phyloP scores from a whole-genome alignment of 805 yeast genomes.

The Lachancea sp. region DNA sequence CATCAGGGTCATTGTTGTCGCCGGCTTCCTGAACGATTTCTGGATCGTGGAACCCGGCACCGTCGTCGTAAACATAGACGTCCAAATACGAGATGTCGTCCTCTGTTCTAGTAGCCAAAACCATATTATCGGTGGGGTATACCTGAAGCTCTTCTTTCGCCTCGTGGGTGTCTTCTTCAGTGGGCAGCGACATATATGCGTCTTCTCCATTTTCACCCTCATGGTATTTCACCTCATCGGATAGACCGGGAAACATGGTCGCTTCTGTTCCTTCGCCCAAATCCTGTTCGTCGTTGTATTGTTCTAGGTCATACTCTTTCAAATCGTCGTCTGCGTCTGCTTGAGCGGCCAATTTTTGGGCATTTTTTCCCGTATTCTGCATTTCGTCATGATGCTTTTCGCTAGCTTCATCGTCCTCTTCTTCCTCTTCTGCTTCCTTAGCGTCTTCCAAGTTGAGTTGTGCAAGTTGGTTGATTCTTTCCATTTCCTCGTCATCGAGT shows the following conservation, averaged over 20 bases:
- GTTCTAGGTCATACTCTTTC: conserved; percentile 80
- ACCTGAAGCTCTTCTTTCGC: conserved; percentile 81
- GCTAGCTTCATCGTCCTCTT: conserved; percentile 31
- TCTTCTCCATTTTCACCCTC: conserved; percentile 40
- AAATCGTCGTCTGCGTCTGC: conserved; percentile 73
- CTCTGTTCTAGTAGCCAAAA: conserved; percentile 90
- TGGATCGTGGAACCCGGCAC: conserved; percentile 74
- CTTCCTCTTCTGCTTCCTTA: conserved; percentile 42
- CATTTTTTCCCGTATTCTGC: conserved; percentile 1
- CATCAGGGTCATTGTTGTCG: conserved; percentile 65
- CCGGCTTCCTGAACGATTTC: conserved; percentile 57
- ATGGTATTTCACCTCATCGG: conserved; percentile 54
- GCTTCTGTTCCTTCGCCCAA: conserved; percentile 49
- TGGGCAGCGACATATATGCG: conserved; percentile 42
- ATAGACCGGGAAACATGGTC: conserved; percentile 65
- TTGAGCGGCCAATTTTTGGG: conserved; percentile 40
- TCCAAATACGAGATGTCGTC: conserved; percentile 91
- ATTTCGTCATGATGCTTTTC: conserved; percentile 27
- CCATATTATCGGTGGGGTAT: conserved; percentile 82
- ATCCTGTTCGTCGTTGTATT: conserved; percentile 68
- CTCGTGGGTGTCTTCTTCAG: conserved; percentile 53
- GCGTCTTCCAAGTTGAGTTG: conserved; percentile 76
- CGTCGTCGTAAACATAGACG: conserved; percentile 91
- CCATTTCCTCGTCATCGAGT: conserved; percentile 87
- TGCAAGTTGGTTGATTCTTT: conserved; percentile 80